Evolutionary conservation across 805 yeast species (phyloP).

Genomic region (Metschnikowia kofuensis): DNA sequence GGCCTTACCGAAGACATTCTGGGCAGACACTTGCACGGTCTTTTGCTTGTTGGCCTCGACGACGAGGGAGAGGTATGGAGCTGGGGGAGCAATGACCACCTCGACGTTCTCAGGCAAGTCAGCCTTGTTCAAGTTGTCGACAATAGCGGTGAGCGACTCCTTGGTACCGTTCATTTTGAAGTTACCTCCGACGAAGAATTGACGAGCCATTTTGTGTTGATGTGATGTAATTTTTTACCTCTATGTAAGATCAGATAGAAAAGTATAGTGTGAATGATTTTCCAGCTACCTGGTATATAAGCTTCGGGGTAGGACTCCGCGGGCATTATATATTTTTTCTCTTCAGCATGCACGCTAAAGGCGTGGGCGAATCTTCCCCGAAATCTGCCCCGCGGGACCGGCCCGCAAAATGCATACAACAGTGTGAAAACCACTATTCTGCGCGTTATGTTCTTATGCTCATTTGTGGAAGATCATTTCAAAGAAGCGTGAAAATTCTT

Average conservation of each 20-base stretch:
- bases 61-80: constrained; percentile 83
- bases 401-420: constrained; percentile 1
- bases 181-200: constrained; percentile 98
- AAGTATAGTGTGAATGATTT: not conserved
- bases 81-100: constrained; percentile 96
- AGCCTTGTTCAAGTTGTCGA: constrained; percentile 78
- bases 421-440: not conserved
- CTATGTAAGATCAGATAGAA: not conserved
- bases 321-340: constrained; percentile 8
- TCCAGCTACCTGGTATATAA: not conserved
- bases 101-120: constrained; percentile 74
- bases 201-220: constrained; percentile 60
- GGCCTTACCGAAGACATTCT: constrained; percentile 82
- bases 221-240: no score
- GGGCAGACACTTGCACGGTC: constrained; percentile 82
- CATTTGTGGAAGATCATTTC: no score
- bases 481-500: no score
- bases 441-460: not conserved
- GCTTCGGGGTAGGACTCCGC: constrained; percentile 7
- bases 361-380: constrained; percentile 13
- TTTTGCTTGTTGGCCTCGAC: constrained; percentile 63
- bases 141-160: constrained; percentile 77
- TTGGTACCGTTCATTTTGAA: constrained; percentile 97
- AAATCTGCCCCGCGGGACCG: constrained; percentile 3
- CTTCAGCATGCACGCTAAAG: constrained; percentile 2